Conservation (phyloP, 2,329 filamentous ascomycete genomes). For the Macrophomina phaseolina region DNA sequence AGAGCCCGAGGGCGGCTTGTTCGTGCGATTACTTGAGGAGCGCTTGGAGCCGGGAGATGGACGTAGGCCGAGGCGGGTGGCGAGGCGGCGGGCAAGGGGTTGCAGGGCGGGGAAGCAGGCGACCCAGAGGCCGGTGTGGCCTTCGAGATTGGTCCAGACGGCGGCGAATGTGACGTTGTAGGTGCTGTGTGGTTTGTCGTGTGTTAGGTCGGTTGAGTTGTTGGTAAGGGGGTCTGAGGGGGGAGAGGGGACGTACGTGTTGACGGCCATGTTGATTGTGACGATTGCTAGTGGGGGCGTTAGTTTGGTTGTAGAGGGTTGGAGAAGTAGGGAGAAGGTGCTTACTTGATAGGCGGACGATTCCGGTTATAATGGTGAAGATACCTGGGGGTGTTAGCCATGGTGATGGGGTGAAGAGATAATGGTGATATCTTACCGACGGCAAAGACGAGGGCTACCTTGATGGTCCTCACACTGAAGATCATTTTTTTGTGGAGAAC, state of each 20-base stretch:
- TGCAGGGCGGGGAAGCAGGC: slow-evolving; percentile 51
- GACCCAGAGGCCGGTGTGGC: slow-evolving; percentile 53
- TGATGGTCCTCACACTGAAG: slow-evolving; percentile 41
- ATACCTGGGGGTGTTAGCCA: slow-evolving; percentile 32
- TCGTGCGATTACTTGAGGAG: neutral
- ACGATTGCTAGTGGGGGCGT: slow-evolving; percentile 31
- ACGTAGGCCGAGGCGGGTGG: slow-evolving; percentile 36
- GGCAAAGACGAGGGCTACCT: slow-evolving; percentile 46
- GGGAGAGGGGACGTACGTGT: slow-evolving; percentile 21
- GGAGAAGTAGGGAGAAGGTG: no score
- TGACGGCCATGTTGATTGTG: slow-evolving; percentile 37
- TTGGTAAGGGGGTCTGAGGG: no score
- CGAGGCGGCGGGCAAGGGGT: slow-evolving; percentile 44
- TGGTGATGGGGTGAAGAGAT: no score
- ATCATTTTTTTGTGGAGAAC: slow-evolving; percentile 47
- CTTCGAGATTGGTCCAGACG: slow-evolving; percentile 51
- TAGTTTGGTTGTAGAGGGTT: neutral
- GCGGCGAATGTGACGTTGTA: slow-evolving; percentile 46
- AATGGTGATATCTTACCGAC: slow-evolving; percentile 30
- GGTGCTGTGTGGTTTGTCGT: slow-evolving; percentile 31
- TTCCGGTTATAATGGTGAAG: slow-evolving; percentile 46
- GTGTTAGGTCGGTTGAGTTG: no score
- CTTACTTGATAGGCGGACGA: slow-evolving; percentile 46
- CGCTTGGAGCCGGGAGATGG: neutral
- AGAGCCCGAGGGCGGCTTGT: neutral